Percentiles rank a stretch among this genome's conserved stretches.
Evolutionary conservation across 495 filamentous ascomycete species (phyloP).

Genomic region (Neurospora sp.): DNA sequence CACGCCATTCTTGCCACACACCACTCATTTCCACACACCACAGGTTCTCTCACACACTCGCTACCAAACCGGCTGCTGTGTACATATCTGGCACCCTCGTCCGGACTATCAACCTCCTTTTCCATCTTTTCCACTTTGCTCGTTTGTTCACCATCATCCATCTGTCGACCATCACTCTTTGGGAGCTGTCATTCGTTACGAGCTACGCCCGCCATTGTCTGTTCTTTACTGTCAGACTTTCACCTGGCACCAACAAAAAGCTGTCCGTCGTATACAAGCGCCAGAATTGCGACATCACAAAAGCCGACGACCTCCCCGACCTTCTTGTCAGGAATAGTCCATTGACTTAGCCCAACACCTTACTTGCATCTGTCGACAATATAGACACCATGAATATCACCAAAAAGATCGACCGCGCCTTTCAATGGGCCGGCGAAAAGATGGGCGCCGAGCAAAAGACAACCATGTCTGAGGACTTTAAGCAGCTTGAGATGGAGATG

Average conservation of each 20-base stretch:
- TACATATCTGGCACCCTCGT: background rate
- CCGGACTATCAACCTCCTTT: background rate
- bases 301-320: background rate
- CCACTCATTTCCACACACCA: background rate
- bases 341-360: background rate
- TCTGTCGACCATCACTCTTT: background rate
- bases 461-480: slow-evolving; percentile 84
- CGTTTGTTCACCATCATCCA: background rate
- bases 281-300: background rate
- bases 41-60: background rate
- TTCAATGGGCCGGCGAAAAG: slow-evolving; percentile 96
- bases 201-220: background rate
- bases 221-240: background rate
- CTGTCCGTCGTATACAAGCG: background rate
- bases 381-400: slow-evolving; percentile 69
- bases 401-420: slow-evolving; percentile 92
- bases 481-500: slow-evolving; percentile 89
- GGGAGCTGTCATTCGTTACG: background rate
- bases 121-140: background rate
- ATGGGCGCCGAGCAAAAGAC: slow-evolving; percentile 94
- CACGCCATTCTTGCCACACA: background rate
- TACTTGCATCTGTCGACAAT: background rate
- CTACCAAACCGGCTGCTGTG: background rate
- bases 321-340: background rate
- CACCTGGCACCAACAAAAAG: background rate